phyloP scores from a whole-genome alignment of 768 basidiomycete species.

The Cystobasidium ongulense region DNA sequence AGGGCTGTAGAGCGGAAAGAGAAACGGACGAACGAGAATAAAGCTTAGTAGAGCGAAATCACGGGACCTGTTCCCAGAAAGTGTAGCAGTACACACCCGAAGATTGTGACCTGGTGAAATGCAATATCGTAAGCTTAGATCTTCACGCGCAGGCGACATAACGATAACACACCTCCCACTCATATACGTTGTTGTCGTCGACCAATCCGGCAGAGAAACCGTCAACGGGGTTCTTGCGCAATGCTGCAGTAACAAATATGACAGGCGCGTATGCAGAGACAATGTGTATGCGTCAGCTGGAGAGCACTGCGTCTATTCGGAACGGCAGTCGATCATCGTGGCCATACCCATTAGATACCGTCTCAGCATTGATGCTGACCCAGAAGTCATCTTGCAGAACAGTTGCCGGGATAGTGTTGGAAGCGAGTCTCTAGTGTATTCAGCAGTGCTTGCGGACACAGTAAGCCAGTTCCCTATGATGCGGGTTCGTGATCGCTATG shows the following conservation, averaged over 20 bases:
- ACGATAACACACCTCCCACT: constrained; percentile 94
- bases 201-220: constrained; percentile 97
- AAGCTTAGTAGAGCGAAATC: no score
- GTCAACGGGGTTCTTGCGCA: constrained; percentile 86
- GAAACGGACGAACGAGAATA: background rate
- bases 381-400: constrained; percentile 21
- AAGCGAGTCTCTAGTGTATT: no score
- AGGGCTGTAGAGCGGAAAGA: constrained; percentile 53
- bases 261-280: background rate
- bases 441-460: no score
- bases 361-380: constrained; percentile 16
- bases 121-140: background rate
- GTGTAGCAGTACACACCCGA: constrained; percentile 34
- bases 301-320: background rate
- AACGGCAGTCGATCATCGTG: background rate
- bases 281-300: background rate
- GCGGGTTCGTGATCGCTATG: no score
- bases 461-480: no score
- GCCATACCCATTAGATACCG: constrained; percentile 19
- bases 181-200: constrained; percentile 85
- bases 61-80: background rate
- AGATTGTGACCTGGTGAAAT: constrained; percentile 37
- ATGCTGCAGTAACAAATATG: constrained; percentile 54
- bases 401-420: no score
- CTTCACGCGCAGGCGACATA: no score